A percentile compares a stretch with the other conserved stretches of the same genome.
phyloP scores from a whole-genome alignment of 2,329 filamentous ascomycete species.

The Pestalotiopsis sp. region DNA sequence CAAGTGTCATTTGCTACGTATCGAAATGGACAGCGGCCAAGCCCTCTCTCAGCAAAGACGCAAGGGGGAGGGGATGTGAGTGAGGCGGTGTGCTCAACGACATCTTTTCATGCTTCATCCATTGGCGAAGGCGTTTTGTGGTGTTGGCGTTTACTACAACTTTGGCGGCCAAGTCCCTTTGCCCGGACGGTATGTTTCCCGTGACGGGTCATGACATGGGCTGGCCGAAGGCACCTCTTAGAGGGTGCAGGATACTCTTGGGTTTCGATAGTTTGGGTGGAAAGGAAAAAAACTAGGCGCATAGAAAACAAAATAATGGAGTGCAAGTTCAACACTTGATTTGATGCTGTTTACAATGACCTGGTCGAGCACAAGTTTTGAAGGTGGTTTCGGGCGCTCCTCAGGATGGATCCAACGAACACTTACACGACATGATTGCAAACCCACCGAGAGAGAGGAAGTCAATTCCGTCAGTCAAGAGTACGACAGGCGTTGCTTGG shows the following conservation, averaged over 20 bases:
- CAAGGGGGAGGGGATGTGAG: neutral
- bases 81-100: slow-evolving; percentile 15
- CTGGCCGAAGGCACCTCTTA: neutral
- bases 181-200: neutral
- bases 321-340: slow-evolving; percentile 12
- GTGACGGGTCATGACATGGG: neutral
- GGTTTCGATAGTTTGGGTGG: neutral
- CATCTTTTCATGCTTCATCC: slow-evolving; percentile 7
- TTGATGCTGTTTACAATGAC: neutral
- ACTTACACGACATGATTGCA: neutral
- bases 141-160: slow-evolving; percentile 7
- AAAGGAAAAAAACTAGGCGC: neutral
- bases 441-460: neutral
- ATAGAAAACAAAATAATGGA: slow-evolving; percentile 1
- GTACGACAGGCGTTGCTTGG: too few species aligned
- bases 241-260: neutral
- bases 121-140: slow-evolving; percentile 11
- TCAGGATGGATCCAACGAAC: neutral
- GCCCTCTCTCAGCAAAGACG: neutral
- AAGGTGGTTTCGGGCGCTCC: neutral
- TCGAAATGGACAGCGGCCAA: neutral
- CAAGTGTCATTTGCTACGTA: neutral
- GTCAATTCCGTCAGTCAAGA: too few species aligned
- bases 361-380: neutral
- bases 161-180: neutral